phyloP scores from a whole-genome alignment of 140 eudicot genomes.

The Flaveria floridana region DNA sequence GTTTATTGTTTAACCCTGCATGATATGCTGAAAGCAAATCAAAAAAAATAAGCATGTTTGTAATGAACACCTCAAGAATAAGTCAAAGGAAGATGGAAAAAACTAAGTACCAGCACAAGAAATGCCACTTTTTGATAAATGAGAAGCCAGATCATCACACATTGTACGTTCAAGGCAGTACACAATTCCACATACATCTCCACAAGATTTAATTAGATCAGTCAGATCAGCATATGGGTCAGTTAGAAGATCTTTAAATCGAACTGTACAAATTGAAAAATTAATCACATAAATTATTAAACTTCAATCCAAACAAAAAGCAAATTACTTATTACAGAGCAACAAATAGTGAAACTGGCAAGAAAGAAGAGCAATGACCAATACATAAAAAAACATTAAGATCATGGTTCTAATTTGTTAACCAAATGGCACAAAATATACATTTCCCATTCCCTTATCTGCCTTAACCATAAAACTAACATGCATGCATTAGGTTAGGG shows the following conservation, averaged over 20 bases:
- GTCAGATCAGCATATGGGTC: conserved; percentile 72
- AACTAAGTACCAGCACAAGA: conserved; percentile 66
- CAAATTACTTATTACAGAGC: not conserved
- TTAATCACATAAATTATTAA: not conserved
- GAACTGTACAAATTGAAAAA: conserved; percentile 52
- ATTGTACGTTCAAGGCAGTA: conserved; percentile 91
- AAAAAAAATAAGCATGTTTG: conserved; percentile 5
- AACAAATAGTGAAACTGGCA: not conserved
- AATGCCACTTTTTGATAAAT: conserved; percentile 62
- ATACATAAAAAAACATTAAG: not conserved
- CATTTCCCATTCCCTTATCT: not conserved
- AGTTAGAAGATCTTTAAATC: conserved; percentile 79
- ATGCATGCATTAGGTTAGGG: not conserved
- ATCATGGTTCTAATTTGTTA: conserved; percentile 4
- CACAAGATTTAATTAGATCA: conserved; percentile 67
- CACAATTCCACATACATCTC: conserved; percentile 79
- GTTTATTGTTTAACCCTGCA: conserved; percentile 85
- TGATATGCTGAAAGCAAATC: conserved; percentile 67
- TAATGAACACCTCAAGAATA: conserved; percentile 14
- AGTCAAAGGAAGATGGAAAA: conserved; percentile 11
- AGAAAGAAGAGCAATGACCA: conserved; percentile 1
- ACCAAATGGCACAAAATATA: conserved; percentile 18
- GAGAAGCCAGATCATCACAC: conserved; percentile 84
- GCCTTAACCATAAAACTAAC: not conserved
- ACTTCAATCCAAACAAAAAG: not conserved